Base-by-base conservation (phyloP, 768 basidiomycete genomes). In the Wakefieldia striispora region DNA sequence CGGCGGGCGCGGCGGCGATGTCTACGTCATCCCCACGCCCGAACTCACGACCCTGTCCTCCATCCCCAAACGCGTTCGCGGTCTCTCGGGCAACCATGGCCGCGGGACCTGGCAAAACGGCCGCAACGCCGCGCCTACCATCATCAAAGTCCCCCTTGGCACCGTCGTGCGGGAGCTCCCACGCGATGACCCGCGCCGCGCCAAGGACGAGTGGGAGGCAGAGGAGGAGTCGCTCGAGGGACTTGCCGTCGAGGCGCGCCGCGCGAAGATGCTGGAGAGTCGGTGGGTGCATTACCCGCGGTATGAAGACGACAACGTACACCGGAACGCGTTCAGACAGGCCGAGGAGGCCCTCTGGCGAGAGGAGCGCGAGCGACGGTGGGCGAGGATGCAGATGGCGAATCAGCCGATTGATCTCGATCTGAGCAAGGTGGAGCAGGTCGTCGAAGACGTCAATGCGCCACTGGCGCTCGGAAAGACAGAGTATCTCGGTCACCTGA, bases 81-180 rank as follows among this genome's bases (percentile, higher is more conserved):
- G 81, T 0, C 75, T 77, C 4, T 68, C 80, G 13, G 95, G 93
- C 6, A 72, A 67, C 0, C 71, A 86, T 50, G 95, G 95, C 14
- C 80, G 82, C 51, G 95, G 95, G 1, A 84, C 86, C 1, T 95
- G 89, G 88, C 83, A 82, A 63, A 90, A 91, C 61, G 95, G 95
- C 4, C 80, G 78, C 55, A 77, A 78, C 47, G 91, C 84, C 0
- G 64, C 78, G 2, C 91, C 94, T 2, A 74, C 82, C 5, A 71
- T 93, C 41, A 78, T 98, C 50, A 76, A 77, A 40, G 93, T 98
- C 0, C 95, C 95, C 0, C 68, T 95, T 0, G 95, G 95, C 0
- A 98, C 95, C 2, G 81, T 97, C 47, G 85, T 97, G 6, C 79
- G 82, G 27, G 86, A 95, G 60, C 72, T 97, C 35, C 66, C 78